Evolutionary conservation across 164 flowering plant species (phyloP), one percentile per base, ranked within the genome.

Genomic region (Pachysandra terminalis): DNA sequence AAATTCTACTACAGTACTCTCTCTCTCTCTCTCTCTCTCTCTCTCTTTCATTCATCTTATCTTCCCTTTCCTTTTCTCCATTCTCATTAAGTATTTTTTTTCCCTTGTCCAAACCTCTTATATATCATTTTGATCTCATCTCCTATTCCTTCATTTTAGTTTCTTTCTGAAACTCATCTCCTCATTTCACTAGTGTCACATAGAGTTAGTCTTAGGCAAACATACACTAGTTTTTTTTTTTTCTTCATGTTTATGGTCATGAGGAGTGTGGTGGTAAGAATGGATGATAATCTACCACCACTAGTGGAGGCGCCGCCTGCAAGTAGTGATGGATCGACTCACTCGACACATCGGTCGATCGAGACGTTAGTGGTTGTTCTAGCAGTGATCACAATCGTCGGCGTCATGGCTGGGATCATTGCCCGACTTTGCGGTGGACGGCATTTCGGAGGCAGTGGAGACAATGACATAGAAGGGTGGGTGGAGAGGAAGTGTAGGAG

Each of bases 401-500:
- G 78, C 2, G 91, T 89, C 5, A 52, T 86, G 0, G 94, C 97
- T 0, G 93, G 93, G 35, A 77, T 89, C 49, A 70, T 89, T 6
- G 97, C 93, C 3, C 76, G 93, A 28, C 66, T 87, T 1, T 91
- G 97, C 51, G 90, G 91, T 0, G 93, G 94, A 3, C 71, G 85
- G n/a, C 93, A 86, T 70, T 65, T 80, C 21, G 88, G 86, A 9
- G 82, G 82, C 51, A 73, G 28, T 54, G 90, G 88, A 4, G 96
- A 87, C 55, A 67, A 87, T 61, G 92, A 89, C 72, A 78, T 86
- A 13, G 97, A 89, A 81, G 93, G 97, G 26, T 91, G 94, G 94
- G 85, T 87, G 1, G 93, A 89, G 66, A 86, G 80, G 61, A 81
- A 72, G 70, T 89, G 97, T 63, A 76, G 84, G 49, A 87, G 84